Conservation (phyloP, 192 early-diverging fungal genomes). For the Cladochytrium replicatum region DNA sequence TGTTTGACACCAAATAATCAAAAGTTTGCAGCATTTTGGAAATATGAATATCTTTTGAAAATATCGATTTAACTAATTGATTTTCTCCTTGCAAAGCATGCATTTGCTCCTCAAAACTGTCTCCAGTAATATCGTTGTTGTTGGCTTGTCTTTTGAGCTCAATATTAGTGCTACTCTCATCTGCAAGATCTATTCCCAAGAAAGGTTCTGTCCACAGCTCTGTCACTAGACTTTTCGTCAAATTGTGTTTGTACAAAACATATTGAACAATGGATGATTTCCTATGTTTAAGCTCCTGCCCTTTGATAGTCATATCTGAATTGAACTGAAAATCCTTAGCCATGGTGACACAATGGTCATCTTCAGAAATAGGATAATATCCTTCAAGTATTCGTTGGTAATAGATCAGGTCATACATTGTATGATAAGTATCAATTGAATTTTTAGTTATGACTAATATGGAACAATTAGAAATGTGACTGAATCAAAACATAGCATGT, state of each 20-base stretch:
- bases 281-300: slow-evolving; percentile 1
- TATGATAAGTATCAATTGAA: neutral
- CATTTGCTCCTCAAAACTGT: too few species aligned
- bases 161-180: too few species aligned
- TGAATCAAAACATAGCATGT: slow-evolving; percentile 10
- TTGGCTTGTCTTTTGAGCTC: too few species aligned
- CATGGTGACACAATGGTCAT: slow-evolving; percentile 25
- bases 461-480: slow-evolving; percentile 22
- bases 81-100: too few species aligned
- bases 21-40: too few species aligned
- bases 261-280: slow-evolving; percentile 30
- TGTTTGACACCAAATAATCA: too few species aligned
- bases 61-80: too few species aligned
- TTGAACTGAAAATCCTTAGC: slow-evolving; percentile 25
- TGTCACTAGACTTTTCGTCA: slow-evolving; percentile 16
- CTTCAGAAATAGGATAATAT: slow-evolving; percentile 27
- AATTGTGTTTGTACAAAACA: slow-evolving; percentile 25
- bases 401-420: slow-evolving; percentile 17
- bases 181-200: too few species aligned
- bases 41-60: too few species aligned
- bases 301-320: neutral
- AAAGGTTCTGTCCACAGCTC: slow-evolving; percentile 41
- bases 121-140: too few species aligned
- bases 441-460: neutral
- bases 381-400: slow-evolving; percentile 30